Evolutionary conservation across 345 rosid genomes (phyloP), one percentile per base, ranked within the genome.

Genomic region (Eucalyptus urophylla): DNA sequence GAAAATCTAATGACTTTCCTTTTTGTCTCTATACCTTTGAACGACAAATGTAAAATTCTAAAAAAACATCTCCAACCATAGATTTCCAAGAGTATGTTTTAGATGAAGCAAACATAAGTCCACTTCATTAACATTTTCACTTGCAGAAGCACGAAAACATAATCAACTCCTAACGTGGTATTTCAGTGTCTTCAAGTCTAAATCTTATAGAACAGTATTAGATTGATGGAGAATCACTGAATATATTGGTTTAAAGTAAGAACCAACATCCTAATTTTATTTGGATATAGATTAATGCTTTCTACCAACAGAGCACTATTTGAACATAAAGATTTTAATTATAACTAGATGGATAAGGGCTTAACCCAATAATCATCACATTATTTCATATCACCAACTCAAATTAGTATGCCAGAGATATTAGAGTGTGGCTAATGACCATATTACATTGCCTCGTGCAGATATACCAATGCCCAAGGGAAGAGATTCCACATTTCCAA

Each of bases 401-500:
- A 0, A 49, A 5, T 5, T 14, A 49, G 51, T 49, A 49, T 49
- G 17, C 51, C 0, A 49, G 51, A 49, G 17, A 49, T 49, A 49
- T 6, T 49, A 49, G 17, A 49, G 7, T 49, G 51, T 5, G 17
- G 51, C 17, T 2, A 49, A 5, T 49, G 17, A 49, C 51, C 7
- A 49, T 14, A 49, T 49, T 49, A 49, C 51, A 2, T 14, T 49
- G 51, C 17, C 17, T 49, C 51, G 5, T 14, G 3, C 51, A 49
- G 51, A 49, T 49, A 49, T 0, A 49, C 17, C 17, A 0, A 49
- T 0, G 7, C 7, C 51, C 17, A 49, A 49, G 51, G 6, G 17
- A 49, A 49, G 51, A 49, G 7, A 49, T 49, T 49, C 51, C 51
- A 49, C 51, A 49, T 49, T 49, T 49, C 17, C 17, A 49, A 49